Base-by-base conservation (phyloP, 306 rosid species). In the Quercus suber region DNA sequence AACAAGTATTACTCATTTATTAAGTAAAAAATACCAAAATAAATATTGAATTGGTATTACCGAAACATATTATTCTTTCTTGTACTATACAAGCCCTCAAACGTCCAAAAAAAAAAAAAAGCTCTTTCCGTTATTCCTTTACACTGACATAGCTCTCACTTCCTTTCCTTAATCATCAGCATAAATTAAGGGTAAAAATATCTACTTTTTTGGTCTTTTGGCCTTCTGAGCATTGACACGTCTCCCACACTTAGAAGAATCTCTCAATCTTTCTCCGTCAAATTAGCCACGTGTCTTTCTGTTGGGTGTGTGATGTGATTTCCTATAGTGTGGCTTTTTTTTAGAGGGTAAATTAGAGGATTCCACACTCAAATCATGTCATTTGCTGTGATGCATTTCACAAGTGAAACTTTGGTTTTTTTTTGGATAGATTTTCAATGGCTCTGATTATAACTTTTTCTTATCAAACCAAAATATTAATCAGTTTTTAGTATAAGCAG, bases 401-500 rank as follows among this genome's bases (percentile, higher is more conserved):
- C 11, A 41, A 41, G 45, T 0, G 45, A 41, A 41, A 37, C 10
- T 7, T 37, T 7, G 7, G 2, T 37, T 0, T 37, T 37, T 37
- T 37, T 37, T 37, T 0, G 0, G 11, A 7, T 0, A 37, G 11
- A 37, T 37, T 37, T 37, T 37, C 11, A 7, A 7, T 0, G 0
- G 11, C 0, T 0, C 0, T 7, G 0, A 37, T 41, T 3, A 8
- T 8, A 41, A 2, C 0, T 41, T 1, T 41, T 8, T 41, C 8
- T 41, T 8, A 41, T 41, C 0, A 8, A 0, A 8, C 0, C 3
- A 41, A 8, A 0, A 8, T 0, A 41, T 0, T 0, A 41, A 41
- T 41, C 1, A 41, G 0, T 8, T 41, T 41, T 41, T 41, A 0
- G 0, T 41, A 8, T 8, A 41, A 41, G 0, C 1, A 0, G 0